These are phyloP conservation scores for Daucus carota DNA, from an alignment of 129 eudicot genomes.

Conservation along the genomic window DH1_v3.0 NC_030388.2:16279001-16279500, in stretches of 20 bases:
- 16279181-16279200: conserved; percentile 17
- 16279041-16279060: background rate
- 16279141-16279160: background rate
- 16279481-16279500: conserved; percentile 50
- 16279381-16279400: conserved; percentile 4
- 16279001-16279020: background rate
- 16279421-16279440: conserved; percentile 25
- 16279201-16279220: background rate
- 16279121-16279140: background rate
- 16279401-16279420: conserved; percentile 12
- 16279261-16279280: background rate
- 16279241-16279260: conserved; percentile 7
- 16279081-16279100: background rate
- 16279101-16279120: background rate
- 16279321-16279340: conserved; percentile 15
- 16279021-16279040: background rate
- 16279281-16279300: background rate
- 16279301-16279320: conserved; percentile 7
- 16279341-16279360: conserved; percentile 14
- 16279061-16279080: background rate
- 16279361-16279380: conserved; percentile 4
- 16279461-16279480: conserved; percentile 27
- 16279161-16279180: background rate
- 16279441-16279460: conserved; percentile 19
- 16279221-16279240: conserved; percentile 4